Evolutionary conservation across 768 basidiomycete species (phyloP).

Genomic region (Panaeolus papilionaceus): DNA sequence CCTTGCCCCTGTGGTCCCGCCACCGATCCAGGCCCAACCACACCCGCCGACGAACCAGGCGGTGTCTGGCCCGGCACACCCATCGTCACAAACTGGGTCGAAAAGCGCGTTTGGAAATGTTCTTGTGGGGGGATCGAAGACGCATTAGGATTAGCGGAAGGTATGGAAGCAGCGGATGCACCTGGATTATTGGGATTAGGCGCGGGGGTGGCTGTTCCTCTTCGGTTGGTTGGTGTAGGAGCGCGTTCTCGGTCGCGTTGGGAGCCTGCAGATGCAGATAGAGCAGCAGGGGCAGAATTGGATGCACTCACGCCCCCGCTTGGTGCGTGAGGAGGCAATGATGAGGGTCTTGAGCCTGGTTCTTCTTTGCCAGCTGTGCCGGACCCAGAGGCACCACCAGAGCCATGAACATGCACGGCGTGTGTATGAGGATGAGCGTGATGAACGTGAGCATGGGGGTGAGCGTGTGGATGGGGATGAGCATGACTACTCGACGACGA

Average conservation of each 20-base stretch:
- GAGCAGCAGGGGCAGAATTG: not conserved
- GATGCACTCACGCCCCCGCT: not conserved
- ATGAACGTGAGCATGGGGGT: constrained; percentile 13
- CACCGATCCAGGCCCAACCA: not conserved
- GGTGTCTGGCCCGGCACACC: constrained; percentile 1
- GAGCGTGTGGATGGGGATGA: constrained; percentile 1
- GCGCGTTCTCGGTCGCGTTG: constrained; percentile 1
- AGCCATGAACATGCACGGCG: not conserved
- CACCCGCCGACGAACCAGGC: constrained; percentile 4
- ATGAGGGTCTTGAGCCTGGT: not conserved
- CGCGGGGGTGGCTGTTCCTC: constrained; percentile 1
- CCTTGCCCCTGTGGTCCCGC: constrained; percentile 1
- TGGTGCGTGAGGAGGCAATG: not conserved
- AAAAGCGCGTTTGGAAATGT: not conserved
- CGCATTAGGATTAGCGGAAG: not conserved
- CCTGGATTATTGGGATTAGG: constrained; percentile 1
- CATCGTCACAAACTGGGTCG: constrained; percentile 6
- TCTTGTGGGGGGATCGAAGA: constrained; percentile 2
- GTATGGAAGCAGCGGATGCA: not conserved
- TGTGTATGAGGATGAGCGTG: constrained; percentile 17
- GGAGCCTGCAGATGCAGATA: not conserved
- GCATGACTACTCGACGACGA: not conserved
- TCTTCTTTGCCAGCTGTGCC: not conserved
- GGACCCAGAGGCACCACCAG: not conserved
- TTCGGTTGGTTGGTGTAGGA: not conserved